Base-by-base conservation (phyloP, 352 stramenopile species). In the Phytophthora sojae region DNA sequence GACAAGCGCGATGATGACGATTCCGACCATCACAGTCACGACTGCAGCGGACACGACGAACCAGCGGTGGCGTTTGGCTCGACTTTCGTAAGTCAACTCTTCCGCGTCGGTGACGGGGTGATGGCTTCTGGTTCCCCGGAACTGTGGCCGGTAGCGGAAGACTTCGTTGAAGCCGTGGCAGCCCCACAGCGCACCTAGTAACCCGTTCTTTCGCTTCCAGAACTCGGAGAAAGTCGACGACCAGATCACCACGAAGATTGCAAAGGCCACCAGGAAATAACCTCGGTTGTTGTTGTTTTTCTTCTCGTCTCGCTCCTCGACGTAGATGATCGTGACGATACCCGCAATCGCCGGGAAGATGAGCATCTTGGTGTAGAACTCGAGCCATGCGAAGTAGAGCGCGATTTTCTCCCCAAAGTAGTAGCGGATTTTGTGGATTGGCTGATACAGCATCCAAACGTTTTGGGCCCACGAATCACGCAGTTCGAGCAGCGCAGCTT, bases 331-430 rank as follows among this genome's bases (percentile, higher is more conserved):
- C 17, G 94, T 90, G 29, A 92, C 81, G 49, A 96, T 79, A 1
- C 92, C 92, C 3, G 85, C 71, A 14, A 95, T 80, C 0, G 87
- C 78, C 21, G 92, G 88, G 55, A 96, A 82, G 1, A 96, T 37
- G 8, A 97, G 70, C 86, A 95, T 94, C 75, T 94, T 94, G 4
- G 92, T 97, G 82, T 97, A 97, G 59, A 96, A 97, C 15, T 89
- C 90, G 19, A 98, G 83, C 82, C 89, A 98, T 9, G 89, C 91
- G 67, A 98, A 98, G 70, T 98, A 98, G 4, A 97, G 86, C 17
- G 86, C 90, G 9, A 96, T 83, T 53, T 93, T 91, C 57, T 97
- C 90, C 35, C 92, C 92, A 73, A 96, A 97, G 74, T 98, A 98
- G 59, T 81, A 84, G 14, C 86, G 85, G 51, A 98, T 91, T 55